A percentile compares a stretch with the other conserved stretches of the same genome.
These are phyloP conservation scores for Kuraishia capsulata DNA, from an alignment of 805 yeast species.

Conservation along the genomic window DNA sequence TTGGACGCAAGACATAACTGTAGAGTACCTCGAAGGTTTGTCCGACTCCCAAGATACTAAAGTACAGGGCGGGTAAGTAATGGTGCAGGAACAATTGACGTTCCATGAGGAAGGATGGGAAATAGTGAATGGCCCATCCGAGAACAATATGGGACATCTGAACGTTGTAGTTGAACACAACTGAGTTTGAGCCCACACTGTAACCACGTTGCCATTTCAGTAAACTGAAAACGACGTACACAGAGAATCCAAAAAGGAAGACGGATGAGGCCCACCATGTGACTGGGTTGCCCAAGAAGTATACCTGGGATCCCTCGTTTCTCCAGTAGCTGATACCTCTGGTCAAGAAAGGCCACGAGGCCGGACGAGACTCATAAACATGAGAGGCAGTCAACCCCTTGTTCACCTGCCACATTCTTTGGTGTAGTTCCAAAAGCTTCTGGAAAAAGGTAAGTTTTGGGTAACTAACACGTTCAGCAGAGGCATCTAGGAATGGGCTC, in stretches of 20 bases:
- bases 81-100: slow-evolving; percentile 92
- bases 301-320: slow-evolving; percentile 45
- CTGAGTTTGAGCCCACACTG: slow-evolving; percentile 35
- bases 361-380: slow-evolving; percentile 62
- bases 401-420: slow-evolving; percentile 72
- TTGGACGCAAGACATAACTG: slow-evolving; percentile 21
- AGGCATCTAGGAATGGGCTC: slow-evolving; percentile 33
- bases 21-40: slow-evolving; percentile 27
- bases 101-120: slow-evolving; percentile 79
- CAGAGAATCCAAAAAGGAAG: slow-evolving; percentile 37
- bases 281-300: slow-evolving; percentile 71
- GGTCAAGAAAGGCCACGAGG: slow-evolving; percentile 62
- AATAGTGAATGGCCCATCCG: slow-evolving; percentile 67
- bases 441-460: slow-evolving; percentile 41
- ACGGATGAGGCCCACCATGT: slow-evolving; percentile 68
- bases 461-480: slow-evolving; percentile 44
- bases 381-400: slow-evolving; percentile 62
- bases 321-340: slow-evolving; percentile 85
- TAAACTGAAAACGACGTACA: slow-evolving; percentile 37
- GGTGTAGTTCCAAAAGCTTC: slow-evolving; percentile 58
- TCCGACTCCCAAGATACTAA: slow-evolving; percentile 38
- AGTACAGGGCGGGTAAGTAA: slow-evolving; percentile 86
- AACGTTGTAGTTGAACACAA: slow-evolving; percentile 54
- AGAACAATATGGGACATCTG: slow-evolving; percentile 51
- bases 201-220: slow-evolving; percentile 57